Base-by-base conservation (phyloP, 495 filamentous ascomycete genomes). In the Lasiosphaeria ovina region DNA sequence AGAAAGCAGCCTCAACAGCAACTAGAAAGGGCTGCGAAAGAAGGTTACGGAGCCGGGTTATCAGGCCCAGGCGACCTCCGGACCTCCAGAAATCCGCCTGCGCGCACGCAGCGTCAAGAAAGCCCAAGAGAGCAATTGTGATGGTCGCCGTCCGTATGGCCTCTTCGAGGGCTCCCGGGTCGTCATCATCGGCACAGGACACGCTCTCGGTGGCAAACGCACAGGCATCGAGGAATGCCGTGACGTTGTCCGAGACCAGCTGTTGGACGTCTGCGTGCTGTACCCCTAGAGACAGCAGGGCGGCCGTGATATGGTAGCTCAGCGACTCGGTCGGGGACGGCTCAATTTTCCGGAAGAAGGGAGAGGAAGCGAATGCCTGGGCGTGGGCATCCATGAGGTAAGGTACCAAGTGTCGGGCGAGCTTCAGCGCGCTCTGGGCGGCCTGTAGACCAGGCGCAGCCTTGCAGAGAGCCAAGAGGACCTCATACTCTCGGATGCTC, bases 291-390 rank as follows among this genome's bases (percentile, higher is more conserved):
- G 85, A 84, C 40, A 98, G 81, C n/a, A 96, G 72, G 6, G 92
- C 93, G 0, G 79, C 82, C 1, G 90, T 87, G 50, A 98, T 79
- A 60, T 88, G 84, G 60, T 83, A 86, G n/a, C 89, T 88, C 35
- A 98, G 80, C 1, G 85, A 80, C 75, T 98, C 94, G 84, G 90
- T 94, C 12, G 94, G 95, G 3, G 93, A 96, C 10, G 92, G 91
- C 63, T 90, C 85, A 62, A 96, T 84, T 60, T 82, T 86, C 42
- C 85, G 87, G 59, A 97, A 86, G 70, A 89, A 90, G 0, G 93
- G 90, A 48, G 93, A 96, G 3, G 85, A 76, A 7, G 84, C 83
- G 62, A 98, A 89, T 32, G 81, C 69, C 69, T 97, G 94, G 53
- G 80, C 78, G 62, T 90, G 88, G 11, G 90, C 87, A 68, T 97